Conservation (phyloP, 2,329 filamentous ascomycete species). For the Scleromitrula shiraiana region DNA sequence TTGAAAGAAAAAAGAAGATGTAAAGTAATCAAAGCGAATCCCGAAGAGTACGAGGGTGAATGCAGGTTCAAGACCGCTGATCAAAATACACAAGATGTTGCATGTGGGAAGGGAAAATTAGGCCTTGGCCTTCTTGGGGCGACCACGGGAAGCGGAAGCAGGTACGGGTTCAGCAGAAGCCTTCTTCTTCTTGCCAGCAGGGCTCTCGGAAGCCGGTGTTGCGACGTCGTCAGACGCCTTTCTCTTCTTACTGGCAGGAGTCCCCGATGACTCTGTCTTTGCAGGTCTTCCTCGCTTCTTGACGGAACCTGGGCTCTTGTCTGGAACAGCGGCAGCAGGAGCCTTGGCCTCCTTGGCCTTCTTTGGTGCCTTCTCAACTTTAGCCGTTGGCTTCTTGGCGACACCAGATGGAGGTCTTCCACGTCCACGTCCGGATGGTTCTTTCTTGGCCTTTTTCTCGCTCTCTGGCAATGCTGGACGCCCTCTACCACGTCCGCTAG, state of each 20-base stretch:
- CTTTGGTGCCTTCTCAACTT: neutral
- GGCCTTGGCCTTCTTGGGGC: conserved; percentile 7
- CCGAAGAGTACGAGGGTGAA: neutral
- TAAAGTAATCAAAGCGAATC: neutral
- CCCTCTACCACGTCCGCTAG: conserved; percentile 18
- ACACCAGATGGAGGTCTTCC: conserved; percentile 13
- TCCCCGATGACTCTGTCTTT: neutral
- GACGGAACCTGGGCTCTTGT: neutral
- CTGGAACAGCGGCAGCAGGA: neutral
- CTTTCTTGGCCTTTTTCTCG: conserved; percentile 19
- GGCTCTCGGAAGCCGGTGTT: neutral
- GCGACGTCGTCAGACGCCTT: conserved; percentile 1
- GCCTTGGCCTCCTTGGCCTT: neutral
- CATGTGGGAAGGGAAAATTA: neutral
- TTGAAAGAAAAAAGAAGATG: neutral
- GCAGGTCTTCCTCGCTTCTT: conserved; percentile 7
- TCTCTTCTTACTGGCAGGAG: conserved; percentile 9
- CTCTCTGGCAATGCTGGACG: conserved; percentile 18
- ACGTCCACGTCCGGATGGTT: conserved; percentile 18
- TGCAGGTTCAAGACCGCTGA: no score
- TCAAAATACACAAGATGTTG: neutral
- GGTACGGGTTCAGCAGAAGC: conserved; percentile 1
- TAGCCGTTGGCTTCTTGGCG: conserved; percentile 4
- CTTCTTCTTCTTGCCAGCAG: conserved; percentile 7
- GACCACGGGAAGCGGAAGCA: conserved; percentile 2